Evolutionary conservation across 2,329 filamentous ascomycete species (phyloP), one percentile per base, ranked within the genome.

Genomic region (Epichloe brachyelytri): DNA sequence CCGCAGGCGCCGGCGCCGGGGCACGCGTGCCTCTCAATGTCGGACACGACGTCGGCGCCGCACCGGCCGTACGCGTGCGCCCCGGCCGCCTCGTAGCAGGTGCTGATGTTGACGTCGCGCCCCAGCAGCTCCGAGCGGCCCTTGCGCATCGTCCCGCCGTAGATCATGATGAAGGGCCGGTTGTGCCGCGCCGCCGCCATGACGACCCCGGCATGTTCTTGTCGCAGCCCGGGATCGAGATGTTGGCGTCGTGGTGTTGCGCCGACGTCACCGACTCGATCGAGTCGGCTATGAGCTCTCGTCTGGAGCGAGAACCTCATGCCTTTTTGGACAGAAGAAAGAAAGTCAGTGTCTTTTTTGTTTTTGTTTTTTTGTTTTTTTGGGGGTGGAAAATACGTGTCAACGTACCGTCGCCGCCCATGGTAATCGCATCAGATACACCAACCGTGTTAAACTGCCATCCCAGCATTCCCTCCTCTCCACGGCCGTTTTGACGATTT

Each of bases 131-230:
- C 71, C 0, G 85, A 90, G 67, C 88, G 86, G n/a, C 90, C 91
- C 55, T 88, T 88, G 62, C 83, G 82, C 61, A 95, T 96, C 15
- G 88, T 87, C 39, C 91, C 91, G 48, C 91, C 91, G 65, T 96
- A 97, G 53, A 97, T 85, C 89, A 96, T 95, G 63, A 96, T 74
- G 46, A 88, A 93, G 4, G 91, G 91, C 10, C 91, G 79, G 68
- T 96, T 96, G 69, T 94, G 88, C 52, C 91, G 80, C 14, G 87
- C 88, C 62, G 93, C 89, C 0, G 86, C 89, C 83, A 95, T 95
- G 56, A 93, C 75, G 15, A 87, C 85, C 90, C 90, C 0, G 90
- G 90, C 91, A 96, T 96, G 67, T 96, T 96, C 78, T 96, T 96
- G 72, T 96, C 90, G 66, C 90, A 96, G 11, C 90, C 90, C 0